These are phyloP conservation scores for Aureobasidium namibiae DNA, from an alignment of 2,329 filamentous ascomycete genomes.

Conservation along the genomic window DNA sequence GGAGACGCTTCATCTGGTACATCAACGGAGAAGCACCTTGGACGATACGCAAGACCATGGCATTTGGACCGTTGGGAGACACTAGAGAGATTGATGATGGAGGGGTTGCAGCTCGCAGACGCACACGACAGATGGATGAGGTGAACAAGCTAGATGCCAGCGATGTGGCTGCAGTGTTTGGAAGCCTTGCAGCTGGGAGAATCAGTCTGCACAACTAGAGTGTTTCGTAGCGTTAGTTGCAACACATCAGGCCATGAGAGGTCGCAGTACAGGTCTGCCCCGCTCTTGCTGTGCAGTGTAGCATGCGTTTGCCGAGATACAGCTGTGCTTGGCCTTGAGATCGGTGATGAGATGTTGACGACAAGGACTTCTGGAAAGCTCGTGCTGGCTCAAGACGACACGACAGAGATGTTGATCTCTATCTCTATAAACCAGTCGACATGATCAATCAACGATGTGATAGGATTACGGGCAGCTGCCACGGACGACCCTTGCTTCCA, in stretches of 20 bases:
- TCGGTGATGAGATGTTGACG: not conserved
- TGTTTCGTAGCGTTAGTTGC: not conserved
- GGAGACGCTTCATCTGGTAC: conserved; percentile 35
- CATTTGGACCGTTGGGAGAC: conserved; percentile 34
- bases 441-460: not conserved
- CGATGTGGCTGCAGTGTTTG: conserved; percentile 26
- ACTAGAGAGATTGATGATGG: conserved; percentile 25
- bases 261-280: not conserved
- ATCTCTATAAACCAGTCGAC: not conserved
- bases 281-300: not conserved
- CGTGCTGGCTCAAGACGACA: not conserved
- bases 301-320: not conserved
- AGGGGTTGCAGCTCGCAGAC: conserved; percentile 28
- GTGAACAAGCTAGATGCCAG: conserved; percentile 25
- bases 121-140: conserved; percentile 24
- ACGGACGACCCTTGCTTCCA: not conserved
- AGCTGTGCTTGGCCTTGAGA: not conserved
- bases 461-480: not conserved
- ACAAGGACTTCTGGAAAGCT: not conserved
- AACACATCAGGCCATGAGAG: conserved; percentile 2
- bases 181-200: conserved; percentile 31
- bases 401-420: not conserved
- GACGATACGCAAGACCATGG: conserved; percentile 25
- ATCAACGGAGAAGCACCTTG: conserved; percentile 31
- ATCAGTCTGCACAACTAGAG: conserved; percentile 29